phyloP scores from a whole-genome alignment of 75 land plant genomes.

The Selaginella moellendorffii region DNA sequence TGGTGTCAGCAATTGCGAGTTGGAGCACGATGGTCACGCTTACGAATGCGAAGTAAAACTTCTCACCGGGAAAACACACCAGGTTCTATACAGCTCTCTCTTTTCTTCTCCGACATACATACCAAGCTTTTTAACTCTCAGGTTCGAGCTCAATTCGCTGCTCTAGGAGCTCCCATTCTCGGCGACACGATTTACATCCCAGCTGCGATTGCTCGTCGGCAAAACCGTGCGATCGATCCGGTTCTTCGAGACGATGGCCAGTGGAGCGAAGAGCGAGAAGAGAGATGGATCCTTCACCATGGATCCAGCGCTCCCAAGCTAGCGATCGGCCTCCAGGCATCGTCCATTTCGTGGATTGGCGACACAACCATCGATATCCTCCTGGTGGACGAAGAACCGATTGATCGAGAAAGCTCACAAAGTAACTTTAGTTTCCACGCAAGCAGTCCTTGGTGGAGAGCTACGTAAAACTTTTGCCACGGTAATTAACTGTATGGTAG shows the following conservation, averaged over 20 bases:
- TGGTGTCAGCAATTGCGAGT: constrained; percentile 45
- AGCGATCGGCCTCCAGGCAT: constrained; percentile 89
- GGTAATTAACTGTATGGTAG: too few species aligned
- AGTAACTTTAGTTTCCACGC: too few species aligned
- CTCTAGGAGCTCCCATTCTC: constrained; percentile 68
- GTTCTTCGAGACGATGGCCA: constrained; percentile 27
- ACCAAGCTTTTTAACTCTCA: constrained; percentile 15
- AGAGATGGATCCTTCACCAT: constrained; percentile 46
- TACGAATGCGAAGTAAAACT: constrained; percentile 79
- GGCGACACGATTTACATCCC: constrained; percentile 96
- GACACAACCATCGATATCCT: too few species aligned
- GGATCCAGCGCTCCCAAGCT: constrained; percentile 53
- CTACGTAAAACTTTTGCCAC: too few species aligned
- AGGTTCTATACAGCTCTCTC: constrained; percentile 33
- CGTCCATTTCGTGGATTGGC: constrained; percentile 79
- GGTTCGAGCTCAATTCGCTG: constrained; percentile 91
- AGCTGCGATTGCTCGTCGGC: constrained; percentile 36
- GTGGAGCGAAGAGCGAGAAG: constrained; percentile 14
- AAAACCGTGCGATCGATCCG: constrained; percentile 44
- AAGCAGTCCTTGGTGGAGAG: too few species aligned
- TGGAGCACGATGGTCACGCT: constrained; percentile 42
- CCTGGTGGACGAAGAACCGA: too few species aligned
- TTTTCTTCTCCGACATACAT: neutral
- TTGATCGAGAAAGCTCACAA: too few species aligned
- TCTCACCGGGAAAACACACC: constrained; percentile 87